These are phyloP conservation scores for Solanum chmielewskii DNA, from an alignment of 257 asterid species.

Conservation along the genomic window DNA sequence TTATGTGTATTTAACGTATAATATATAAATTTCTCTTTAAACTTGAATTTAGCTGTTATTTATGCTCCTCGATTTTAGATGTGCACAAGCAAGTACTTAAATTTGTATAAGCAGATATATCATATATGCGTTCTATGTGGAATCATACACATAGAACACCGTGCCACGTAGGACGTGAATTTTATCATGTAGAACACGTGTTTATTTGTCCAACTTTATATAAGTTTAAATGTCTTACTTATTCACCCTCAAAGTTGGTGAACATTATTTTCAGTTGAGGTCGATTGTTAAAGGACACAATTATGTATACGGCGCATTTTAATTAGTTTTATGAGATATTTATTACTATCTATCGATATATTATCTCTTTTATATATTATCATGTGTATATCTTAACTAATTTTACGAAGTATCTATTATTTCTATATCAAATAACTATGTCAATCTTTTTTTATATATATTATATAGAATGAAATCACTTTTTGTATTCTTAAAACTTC, in stretches of 20 bases:
- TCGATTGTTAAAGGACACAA: accelerated
- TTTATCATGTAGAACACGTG: neutral
- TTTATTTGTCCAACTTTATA: too few relatives aligned
- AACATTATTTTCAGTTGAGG: neutral
- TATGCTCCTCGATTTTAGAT: neutral
- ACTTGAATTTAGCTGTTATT: too few relatives aligned
- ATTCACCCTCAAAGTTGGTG: neutral
- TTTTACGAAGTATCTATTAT: neutral
- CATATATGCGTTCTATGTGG: neutral
- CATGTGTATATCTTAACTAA: too few relatives aligned
- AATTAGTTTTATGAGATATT: neutral
- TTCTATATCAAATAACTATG: neutral
- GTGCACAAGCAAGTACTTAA: neutral
- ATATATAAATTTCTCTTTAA: too few relatives aligned
- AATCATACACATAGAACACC: neutral
- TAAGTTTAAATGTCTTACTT: too few relatives aligned
- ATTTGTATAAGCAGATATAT: too few relatives aligned
- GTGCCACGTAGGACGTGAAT: neutral
- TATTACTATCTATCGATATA: neutral
- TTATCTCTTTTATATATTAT: neutral
- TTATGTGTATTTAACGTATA: too few relatives aligned
- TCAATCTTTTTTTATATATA: too few relatives aligned
- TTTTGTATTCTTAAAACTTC: neutral
- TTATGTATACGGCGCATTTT: neutral
- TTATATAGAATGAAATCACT: neutral